These are phyloP conservation scores for Ustilaginoidea virens DNA, from an alignment of 2,329 filamentous ascomycete genomes.

Conservation along the genomic window DNA sequence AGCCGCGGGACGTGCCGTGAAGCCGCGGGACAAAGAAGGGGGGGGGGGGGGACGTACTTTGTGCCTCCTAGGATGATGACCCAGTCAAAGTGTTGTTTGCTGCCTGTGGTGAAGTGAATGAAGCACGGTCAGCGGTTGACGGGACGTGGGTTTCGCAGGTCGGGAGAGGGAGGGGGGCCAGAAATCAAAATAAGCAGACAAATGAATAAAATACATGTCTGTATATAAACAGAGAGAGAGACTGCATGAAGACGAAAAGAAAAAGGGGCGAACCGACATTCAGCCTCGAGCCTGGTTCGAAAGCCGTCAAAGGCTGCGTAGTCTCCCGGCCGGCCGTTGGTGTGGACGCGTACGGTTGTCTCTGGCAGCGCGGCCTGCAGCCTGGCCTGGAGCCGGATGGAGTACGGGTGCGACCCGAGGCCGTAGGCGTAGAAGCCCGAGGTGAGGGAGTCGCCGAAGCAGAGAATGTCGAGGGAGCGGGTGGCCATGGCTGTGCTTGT, in stretches of 20 bases:
- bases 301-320: constrained; percentile 22
- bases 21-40: neutral
- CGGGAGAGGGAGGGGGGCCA: too few relatives aligned
- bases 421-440: constrained; percentile 34
- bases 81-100: constrained; percentile 35
- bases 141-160: too few relatives aligned
- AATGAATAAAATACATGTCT: too few relatives aligned
- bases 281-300: constrained; percentile 14
- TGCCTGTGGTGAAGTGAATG: constrained; percentile 7
- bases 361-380: constrained; percentile 29
- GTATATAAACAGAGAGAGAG: too few relatives aligned
- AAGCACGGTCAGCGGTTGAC: too few relatives aligned
- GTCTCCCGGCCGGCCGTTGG: constrained; percentile 37
- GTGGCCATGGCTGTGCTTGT: constrained; percentile 1
- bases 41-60: constrained; percentile 25
- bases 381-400: constrained; percentile 27
- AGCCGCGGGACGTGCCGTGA: too few relatives aligned
- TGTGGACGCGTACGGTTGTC: constrained; percentile 26
- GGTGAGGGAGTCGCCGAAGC: constrained; percentile 51
- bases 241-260: neutral
- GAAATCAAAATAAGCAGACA: too few relatives aligned
- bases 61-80: constrained; percentile 48
- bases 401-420: constrained; percentile 35
- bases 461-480: constrained; percentile 35
- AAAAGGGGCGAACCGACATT: constrained; percentile 17